These are phyloP conservation scores for Lecanoromycetidae sp. DNA, from an alignment of 2,329 filamentous ascomycete species.

Conservation along the genomic window DNA sequence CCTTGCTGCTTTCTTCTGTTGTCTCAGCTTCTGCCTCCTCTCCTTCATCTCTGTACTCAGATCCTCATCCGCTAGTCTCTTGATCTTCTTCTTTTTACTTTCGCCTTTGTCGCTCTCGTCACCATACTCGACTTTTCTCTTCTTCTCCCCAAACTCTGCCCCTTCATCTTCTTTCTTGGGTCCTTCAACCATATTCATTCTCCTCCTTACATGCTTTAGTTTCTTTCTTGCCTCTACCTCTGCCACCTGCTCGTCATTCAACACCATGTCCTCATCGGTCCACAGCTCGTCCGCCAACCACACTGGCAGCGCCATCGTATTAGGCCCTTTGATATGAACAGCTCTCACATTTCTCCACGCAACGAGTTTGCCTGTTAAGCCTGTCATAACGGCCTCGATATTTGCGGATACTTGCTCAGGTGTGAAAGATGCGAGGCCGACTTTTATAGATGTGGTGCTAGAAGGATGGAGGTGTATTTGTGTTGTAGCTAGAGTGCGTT, in stretches of 20 bases:
- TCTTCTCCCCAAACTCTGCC: not conserved
- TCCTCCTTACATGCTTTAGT: constrained; percentile 32
- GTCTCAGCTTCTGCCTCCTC: constrained; percentile 27
- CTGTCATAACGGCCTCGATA: constrained; percentile 56
- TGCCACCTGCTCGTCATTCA: constrained; percentile 37
- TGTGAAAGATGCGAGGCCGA: constrained; percentile 64
- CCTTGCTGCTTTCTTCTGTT: constrained; percentile 26
- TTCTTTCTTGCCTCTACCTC: constrained; percentile 29
- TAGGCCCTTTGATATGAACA: constrained; percentile 81
- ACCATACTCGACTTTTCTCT: not conserved
- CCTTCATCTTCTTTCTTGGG: not conserved
- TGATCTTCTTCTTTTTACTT: constrained; percentile 4
- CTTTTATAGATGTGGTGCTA: constrained; percentile 66
- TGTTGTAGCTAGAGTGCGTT: constrained; percentile 63
- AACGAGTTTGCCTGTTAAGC: constrained; percentile 65
- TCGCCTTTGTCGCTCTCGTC: not conserved
- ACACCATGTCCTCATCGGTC: constrained; percentile 63
- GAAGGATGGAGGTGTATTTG: constrained; percentile 68
- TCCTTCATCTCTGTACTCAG: constrained; percentile 26
- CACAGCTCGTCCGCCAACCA: constrained; percentile 91
- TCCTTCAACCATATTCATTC: not conserved
- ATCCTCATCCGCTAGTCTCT: constrained; percentile 21
- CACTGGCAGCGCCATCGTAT: constrained; percentile 81
- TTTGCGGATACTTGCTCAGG: constrained; percentile 71
- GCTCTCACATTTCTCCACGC: constrained; percentile 76